Percentiles rank a stretch among this genome's conserved stretches.
These are phyloP conservation scores for Ambrosiella cleistominuta DNA, from an alignment of 2,329 filamentous ascomycete genomes.

Conservation along the genomic window DNA sequence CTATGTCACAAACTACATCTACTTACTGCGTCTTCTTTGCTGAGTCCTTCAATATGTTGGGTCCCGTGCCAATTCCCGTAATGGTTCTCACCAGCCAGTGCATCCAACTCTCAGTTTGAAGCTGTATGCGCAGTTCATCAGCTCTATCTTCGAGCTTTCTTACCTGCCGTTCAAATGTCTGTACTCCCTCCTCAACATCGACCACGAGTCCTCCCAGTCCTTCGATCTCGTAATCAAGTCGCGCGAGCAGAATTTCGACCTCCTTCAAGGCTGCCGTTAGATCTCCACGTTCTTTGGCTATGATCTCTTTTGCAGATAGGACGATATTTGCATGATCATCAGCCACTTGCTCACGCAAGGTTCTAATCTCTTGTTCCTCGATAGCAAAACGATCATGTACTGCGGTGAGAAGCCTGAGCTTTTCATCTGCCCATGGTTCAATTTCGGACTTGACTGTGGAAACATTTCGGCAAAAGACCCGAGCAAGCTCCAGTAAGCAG, in stretches of 20 bases:
- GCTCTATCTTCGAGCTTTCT: slow-evolving; percentile 49
- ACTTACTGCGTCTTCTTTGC: background rate
- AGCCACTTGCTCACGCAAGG: slow-evolving; percentile 50
- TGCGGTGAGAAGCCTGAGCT: slow-evolving; percentile 36
- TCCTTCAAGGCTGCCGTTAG: slow-evolving; percentile 59
- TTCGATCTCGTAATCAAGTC: slow-evolving; percentile 82
- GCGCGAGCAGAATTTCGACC: slow-evolving; percentile 63
- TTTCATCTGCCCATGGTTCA: slow-evolving; percentile 42
- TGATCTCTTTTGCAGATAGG: slow-evolving; percentile 47
- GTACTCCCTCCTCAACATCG: slow-evolving; percentile 71
- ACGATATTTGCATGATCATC: slow-evolving; percentile 52
- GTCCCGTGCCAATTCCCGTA: slow-evolving; percentile 42
- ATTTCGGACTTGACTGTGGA: slow-evolving; percentile 33
- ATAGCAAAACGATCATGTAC: slow-evolving; percentile 45
- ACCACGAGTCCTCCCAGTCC: slow-evolving; percentile 62
- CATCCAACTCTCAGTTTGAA: slow-evolving; percentile 46
- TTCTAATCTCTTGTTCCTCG: slow-evolving; percentile 48
- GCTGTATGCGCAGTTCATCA: slow-evolving; percentile 41
- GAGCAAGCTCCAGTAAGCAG: slow-evolving; percentile 28
- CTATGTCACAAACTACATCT: background rate
- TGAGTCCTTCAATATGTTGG: slow-evolving; percentile 30
- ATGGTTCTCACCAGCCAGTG: slow-evolving; percentile 46
- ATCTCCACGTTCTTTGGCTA: slow-evolving; percentile 50
- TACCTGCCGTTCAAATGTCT: slow-evolving; percentile 64
- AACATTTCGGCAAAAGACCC: slow-evolving; percentile 35